Evolutionary conservation across 192 early-diverging fungal species (phyloP), one percentile per base, ranked within the genome.

Genomic region (Umbelopsis vinacea): DNA sequence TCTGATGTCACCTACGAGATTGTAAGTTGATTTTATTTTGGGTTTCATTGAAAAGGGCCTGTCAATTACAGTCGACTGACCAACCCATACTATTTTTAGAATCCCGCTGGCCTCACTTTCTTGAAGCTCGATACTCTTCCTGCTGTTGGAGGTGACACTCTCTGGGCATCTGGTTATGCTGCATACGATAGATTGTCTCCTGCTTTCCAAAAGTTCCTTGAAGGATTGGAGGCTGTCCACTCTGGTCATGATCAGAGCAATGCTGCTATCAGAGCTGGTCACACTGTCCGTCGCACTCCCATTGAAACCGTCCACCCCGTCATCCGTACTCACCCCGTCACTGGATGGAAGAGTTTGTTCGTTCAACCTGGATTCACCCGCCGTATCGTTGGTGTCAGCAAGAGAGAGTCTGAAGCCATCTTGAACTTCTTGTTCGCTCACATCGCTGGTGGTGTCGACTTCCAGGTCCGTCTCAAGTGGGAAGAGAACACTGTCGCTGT

Each of bases 131-230:
- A 75, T 48, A 75, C 72, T 3, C 29, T 79, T 12, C 73, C 77
- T 0, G 76, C 76, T 6, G 80, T 74, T 19, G 82, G 85, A 12
- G 89, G 87, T 19, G 89, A 90, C 79, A 90, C 88, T 0, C 48
- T 88, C 21, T 90, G 88, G 89, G 74, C 81, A 2, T 79, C 74
- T 66, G 79, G 79, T 4, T 90, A 90, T 79, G 82, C 73, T 43
- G 85, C 87, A 22, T 90, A 89, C 70, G 88, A 90, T 53, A 77
- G 75, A 26, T 72, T 89, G n/a, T 86, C 87, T 6, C 87, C 88
- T 3, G 76, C 84, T 22, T 79, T 91, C 57, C 78, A 83, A 35
- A 80, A 69, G 11, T 74, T 84, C n/a, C 66, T 91, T 37, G 90
- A 91, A 72, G 81, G 83, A 11, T 79, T 91, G 19, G 77, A 79